Evolutionary conservation across 108 stramenopile species (phyloP).

Genomic region (Craspedostauros australis): DNA sequence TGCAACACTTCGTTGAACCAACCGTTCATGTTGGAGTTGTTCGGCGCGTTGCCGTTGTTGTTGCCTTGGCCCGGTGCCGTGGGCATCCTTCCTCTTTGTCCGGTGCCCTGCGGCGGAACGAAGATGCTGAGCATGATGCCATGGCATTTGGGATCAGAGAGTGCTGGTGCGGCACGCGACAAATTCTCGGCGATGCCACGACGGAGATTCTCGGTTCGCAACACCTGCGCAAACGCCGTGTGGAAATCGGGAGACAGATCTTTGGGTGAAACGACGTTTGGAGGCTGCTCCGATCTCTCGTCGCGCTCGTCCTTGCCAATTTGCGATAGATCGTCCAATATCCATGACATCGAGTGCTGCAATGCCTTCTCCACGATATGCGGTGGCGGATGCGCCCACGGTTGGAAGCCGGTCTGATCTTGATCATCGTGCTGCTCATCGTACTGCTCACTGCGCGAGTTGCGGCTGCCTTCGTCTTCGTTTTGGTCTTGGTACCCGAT

Average conservation of each 20-base stretch:
- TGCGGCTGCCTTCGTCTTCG: constrained; percentile 12
- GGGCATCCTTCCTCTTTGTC: constrained; percentile 64
- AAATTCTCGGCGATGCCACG: constrained; percentile 81
- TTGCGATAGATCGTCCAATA: constrained; percentile 68
- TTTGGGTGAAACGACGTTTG: constrained; percentile 2
- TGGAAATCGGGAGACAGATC: constrained; percentile 60
- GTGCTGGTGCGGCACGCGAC: constrained; percentile 79
- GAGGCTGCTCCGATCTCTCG: constrained; percentile 6
- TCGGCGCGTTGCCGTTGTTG: constrained; percentile 26
- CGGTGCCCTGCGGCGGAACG: constrained; percentile 71
- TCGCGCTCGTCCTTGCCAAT: constrained; percentile 37
- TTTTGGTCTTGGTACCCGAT: constrained; percentile 30
- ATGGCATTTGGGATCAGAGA: constrained; percentile 83
- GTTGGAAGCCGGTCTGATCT: too few relatives aligned
- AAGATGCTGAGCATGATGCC: constrained; percentile 87
- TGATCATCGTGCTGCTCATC: too few relatives aligned
- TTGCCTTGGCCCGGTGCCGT: constrained; percentile 13
- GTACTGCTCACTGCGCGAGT: too few relatives aligned
- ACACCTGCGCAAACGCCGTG: constrained; percentile 72
- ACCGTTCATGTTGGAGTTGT: constrained; percentile 39
- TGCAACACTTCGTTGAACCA: constrained; percentile 79
- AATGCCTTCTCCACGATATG: constrained; percentile 66
- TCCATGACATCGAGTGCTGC: constrained; percentile 67
- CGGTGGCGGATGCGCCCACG: constrained; percentile 38
- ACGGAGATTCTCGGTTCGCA: constrained; percentile 66